phyloP scores from a whole-genome alignment of 2,329 filamentous ascomycete genomes.

The Colletotrichum orchidophilum region DNA sequence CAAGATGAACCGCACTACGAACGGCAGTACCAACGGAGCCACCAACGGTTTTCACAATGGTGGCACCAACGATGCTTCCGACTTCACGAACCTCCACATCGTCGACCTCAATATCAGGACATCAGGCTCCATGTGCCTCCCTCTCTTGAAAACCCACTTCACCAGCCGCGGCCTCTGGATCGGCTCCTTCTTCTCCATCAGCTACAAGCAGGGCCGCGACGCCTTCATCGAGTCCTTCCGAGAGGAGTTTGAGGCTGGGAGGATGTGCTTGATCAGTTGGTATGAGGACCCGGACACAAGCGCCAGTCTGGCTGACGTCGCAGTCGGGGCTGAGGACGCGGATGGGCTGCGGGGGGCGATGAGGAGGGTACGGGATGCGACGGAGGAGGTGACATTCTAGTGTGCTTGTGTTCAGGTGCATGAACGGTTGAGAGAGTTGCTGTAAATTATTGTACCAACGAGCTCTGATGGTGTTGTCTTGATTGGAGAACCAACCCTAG shows the following conservation, averaged over 20 bases:
- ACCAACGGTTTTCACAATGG: neutral
- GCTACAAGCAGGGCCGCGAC: slow-evolving; percentile 33
- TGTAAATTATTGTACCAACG: neutral
- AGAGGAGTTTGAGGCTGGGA: slow-evolving; percentile 38
- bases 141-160: slow-evolving; percentile 43
- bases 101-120: slow-evolving; percentile 47
- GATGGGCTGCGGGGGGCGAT: slow-evolving; percentile 36
- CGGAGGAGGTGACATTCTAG: slow-evolving; percentile 43
- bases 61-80: neutral
- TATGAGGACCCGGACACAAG: slow-evolving; percentile 41
- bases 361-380: slow-evolving; percentile 38
- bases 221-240: slow-evolving; percentile 41
- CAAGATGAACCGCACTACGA: slow-evolving; percentile 17
- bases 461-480: too few species aligned
- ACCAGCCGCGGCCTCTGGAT: slow-evolving; percentile 38
- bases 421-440: neutral
- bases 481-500: too few species aligned
- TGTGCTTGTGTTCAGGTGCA: slow-evolving; percentile 42
- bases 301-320: slow-evolving; percentile 43
- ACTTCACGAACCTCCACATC: slow-evolving; percentile 37
- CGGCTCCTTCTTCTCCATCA: slow-evolving; percentile 43
- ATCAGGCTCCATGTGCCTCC: slow-evolving; percentile 43
- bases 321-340: slow-evolving; percentile 41
- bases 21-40: neutral
- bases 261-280: slow-evolving; percentile 45